Evolutionary conservation across 2,329 filamentous ascomycete genomes (phyloP).

Genomic region (Fusarium algeriense): DNA sequence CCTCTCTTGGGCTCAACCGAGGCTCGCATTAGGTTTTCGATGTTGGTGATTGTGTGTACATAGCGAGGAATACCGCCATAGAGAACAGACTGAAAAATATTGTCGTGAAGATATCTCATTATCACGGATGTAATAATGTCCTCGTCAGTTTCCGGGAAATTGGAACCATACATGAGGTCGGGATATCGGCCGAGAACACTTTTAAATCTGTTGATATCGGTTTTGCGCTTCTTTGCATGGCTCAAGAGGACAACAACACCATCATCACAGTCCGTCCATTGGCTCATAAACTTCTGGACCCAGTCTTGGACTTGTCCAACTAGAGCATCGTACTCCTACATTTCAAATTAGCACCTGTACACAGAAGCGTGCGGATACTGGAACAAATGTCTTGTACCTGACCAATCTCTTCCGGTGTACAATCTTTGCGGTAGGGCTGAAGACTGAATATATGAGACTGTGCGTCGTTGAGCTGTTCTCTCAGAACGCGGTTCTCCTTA

Average conservation of each 20-base stretch:
- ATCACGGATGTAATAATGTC: constrained; percentile 53
- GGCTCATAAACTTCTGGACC: constrained; percentile 52
- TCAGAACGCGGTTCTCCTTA: constrained; percentile 47
- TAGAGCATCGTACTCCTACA: constrained; percentile 53
- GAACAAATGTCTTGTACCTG: constrained; percentile 45
- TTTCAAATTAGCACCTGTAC: constrained; percentile 19
- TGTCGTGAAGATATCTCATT: constrained; percentile 52
- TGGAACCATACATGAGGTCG: constrained; percentile 50
- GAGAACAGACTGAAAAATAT: constrained; percentile 52
- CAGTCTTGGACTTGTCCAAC: constrained; percentile 52
- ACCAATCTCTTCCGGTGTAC: constrained; percentile 54
- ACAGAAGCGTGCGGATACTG: neutral
- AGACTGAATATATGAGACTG: constrained; percentile 58
- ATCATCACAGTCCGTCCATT: constrained; percentile 46
- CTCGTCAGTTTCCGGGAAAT: constrained; percentile 55
- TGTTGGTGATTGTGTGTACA: constrained; percentile 49
- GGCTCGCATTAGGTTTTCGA: constrained; percentile 53
- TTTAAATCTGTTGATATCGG: constrained; percentile 46
- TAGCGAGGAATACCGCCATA: constrained; percentile 44
- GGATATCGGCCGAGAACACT: constrained; percentile 46
- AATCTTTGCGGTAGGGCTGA: constrained; percentile 55
- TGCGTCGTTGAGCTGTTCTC: constrained; percentile 51
- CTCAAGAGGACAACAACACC: constrained; percentile 42
- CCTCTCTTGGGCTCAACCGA: constrained; percentile 55
- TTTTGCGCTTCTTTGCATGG: constrained; percentile 39